Conservation (phyloP, 352 stramenopile species). For the Globisporangium viniferum region DNA sequence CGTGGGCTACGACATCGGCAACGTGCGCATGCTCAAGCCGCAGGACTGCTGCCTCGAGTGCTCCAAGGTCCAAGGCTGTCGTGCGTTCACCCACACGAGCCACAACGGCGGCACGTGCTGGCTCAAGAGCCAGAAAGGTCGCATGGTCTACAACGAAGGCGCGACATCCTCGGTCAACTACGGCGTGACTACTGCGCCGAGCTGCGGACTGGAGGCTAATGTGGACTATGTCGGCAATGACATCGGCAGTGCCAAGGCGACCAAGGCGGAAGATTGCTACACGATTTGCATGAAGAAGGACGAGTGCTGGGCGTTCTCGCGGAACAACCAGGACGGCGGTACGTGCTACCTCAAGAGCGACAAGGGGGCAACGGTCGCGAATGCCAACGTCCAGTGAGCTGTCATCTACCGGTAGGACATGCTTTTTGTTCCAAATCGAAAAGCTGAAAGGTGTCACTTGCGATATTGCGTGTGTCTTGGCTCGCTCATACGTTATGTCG, state of each 20-base stretch:
- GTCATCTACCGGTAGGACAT: too few species aligned
- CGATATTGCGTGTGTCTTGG: too few species aligned
- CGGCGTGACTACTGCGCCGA: too few species aligned
- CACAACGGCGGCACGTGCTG: constrained; percentile 53
- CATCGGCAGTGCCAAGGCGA: constrained; percentile 14
- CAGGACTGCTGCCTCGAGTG: background rate
- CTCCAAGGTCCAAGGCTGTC: background rate
- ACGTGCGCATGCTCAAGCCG: background rate
- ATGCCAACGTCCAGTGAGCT: constrained; percentile 22
- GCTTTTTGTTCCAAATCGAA: too few species aligned
- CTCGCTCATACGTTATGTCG: too few species aligned
- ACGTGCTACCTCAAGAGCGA: constrained; percentile 13
- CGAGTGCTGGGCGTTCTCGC: background rate
- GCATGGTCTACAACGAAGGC: constrained; percentile 15
- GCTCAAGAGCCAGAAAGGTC: constrained; percentile 32
- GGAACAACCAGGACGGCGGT: too few species aligned
- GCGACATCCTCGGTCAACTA: constrained; percentile 13
- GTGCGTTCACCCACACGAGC: background rate
- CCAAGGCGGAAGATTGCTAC: constrained; percentile 24
- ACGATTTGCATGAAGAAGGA: constrained; percentile 16
- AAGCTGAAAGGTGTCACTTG: too few species aligned
- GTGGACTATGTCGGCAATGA: constrained; percentile 36
- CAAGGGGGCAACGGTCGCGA: constrained; percentile 31
- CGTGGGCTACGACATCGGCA: background rate
- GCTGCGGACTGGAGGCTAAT: too few species aligned